Base-by-base conservation (phyloP, 2,329 filamentous ascomycete genomes). In the Colletotrichum salicis region DNA sequence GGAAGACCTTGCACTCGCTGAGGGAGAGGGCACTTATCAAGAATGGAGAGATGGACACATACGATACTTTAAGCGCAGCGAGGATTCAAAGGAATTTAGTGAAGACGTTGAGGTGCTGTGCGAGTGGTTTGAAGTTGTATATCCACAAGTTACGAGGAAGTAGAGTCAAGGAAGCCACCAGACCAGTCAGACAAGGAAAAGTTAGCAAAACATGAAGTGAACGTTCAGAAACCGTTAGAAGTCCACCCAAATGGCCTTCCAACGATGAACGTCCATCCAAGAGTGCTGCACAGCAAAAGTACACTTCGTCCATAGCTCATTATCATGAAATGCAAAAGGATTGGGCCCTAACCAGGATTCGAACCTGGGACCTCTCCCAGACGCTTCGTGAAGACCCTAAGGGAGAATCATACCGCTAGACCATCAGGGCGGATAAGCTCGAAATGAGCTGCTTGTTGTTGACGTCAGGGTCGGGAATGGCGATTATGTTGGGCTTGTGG, bases 341-440 rank as follows among this genome's bases (percentile, higher is more conserved):
- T 15, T 19, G 22, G 61, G 61, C 61, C 61, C 51, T 64, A 64
- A 64, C 51, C 61, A 64, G 51, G 61, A 51, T 55, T 64, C 61
- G 61, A 63, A 63, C 48, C 61, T 63, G 61, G 61, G 61, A 55
- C 61, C 61, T 63, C 60, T 63, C 60, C 60, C 60, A 63, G 4
- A 19, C 2, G 3, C 31, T 10, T 41, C 13, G 0, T 5, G 0
- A 2, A 55, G 8, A 55, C 61, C 61, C 51, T 55, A 64, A 64
- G 61, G 61, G 48, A 64, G 61, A 64, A 64, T 55, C 61, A 64
- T 64, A 55, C 61, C 61, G 61, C 61, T 64, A 64, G 61, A 64
- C 61, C 61, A 64, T 64, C 61, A 64, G 61, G 61, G 61, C 61
- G 12, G n/a, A 8, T 1, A 7, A 27, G 4, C 19, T 59, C 11